These are phyloP conservation scores for Tarenaya hassleriana DNA, from an alignment of 345 rosid species.

Conservation along the genomic window DNA sequence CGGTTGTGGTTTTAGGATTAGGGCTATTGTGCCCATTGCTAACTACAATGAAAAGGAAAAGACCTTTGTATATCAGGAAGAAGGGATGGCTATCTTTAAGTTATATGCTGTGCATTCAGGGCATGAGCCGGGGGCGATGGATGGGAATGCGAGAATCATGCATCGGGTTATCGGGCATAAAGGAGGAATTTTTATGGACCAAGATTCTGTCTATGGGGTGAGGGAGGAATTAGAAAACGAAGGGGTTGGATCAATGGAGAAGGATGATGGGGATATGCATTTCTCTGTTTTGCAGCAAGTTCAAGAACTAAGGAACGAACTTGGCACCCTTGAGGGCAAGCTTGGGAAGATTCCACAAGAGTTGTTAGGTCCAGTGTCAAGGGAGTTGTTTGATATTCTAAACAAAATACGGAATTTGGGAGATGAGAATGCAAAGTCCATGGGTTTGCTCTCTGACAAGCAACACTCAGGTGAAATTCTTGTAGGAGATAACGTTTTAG, in stretches of 20 bases:
- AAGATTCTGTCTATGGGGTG: slow-evolving; percentile 76
- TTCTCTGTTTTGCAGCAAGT: slow-evolving; percentile 68
- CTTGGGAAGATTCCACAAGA: slow-evolving; percentile 54
- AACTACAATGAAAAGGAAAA: slow-evolving; percentile 95
- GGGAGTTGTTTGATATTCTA: slow-evolving; percentile 61
- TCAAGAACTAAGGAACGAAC: slow-evolving; percentile 66
- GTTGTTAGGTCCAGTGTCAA: slow-evolving; percentile 61
- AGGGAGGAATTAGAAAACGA: slow-evolving; percentile 73
- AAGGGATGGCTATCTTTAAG: slow-evolving; percentile 89
- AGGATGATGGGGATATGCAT: slow-evolving; percentile 63
- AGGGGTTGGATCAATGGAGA: slow-evolving; percentile 54
- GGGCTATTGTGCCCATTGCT: slow-evolving; percentile 92
- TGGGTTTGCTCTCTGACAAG: slow-evolving; percentile 50
- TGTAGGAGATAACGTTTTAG: slow-evolving; percentile 71
- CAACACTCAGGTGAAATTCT: slow-evolving; percentile 58
- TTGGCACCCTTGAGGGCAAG: slow-evolving; percentile 64
- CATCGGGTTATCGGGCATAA: slow-evolving; percentile 93
- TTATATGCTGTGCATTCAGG: slow-evolving; percentile 94
- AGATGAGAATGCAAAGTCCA: slow-evolving; percentile 57
- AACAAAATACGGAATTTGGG: slow-evolving; percentile 70
- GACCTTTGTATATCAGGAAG: slow-evolving; percentile 91
- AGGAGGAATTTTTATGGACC: slow-evolving; percentile 66
- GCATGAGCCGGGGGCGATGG: slow-evolving; percentile 95
- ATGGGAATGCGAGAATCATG: slow-evolving; percentile 97
- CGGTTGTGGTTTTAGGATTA: slow-evolving; percentile 91